phyloP scores from a whole-genome alignment of 164 flowering plant genomes.

The Nymphaea thermarum region DNA sequence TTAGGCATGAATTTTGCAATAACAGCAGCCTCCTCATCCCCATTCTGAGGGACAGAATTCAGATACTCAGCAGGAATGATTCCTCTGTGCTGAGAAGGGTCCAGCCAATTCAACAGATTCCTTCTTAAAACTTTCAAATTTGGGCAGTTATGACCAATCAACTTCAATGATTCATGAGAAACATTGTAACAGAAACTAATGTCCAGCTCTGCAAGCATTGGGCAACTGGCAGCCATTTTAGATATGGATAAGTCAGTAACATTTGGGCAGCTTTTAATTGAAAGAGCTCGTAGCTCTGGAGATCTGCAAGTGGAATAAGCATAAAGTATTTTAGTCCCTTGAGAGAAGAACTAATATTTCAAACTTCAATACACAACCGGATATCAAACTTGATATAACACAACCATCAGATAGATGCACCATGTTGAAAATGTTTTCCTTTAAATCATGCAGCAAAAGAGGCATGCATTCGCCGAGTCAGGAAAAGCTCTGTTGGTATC shows the following conservation, averaged over 20 bases:
- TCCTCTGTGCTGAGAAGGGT: constrained; percentile 55
- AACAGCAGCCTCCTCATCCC: constrained; percentile 58
- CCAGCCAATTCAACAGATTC: constrained; percentile 69
- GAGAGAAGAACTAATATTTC: not conserved
- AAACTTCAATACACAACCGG: too few relatives aligned
- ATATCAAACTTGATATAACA: too few relatives aligned
- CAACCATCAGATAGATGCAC: too few relatives aligned
- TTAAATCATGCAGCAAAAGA: too few relatives aligned
- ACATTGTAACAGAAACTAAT: constrained; percentile 78
- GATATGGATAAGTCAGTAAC: constrained; percentile 51
- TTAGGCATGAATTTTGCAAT: constrained; percentile 57
- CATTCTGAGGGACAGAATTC: constrained; percentile 68
- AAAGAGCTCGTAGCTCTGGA: constrained; percentile 58
- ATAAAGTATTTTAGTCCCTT: not conserved
- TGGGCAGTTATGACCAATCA: constrained; percentile 56
- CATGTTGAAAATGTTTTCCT: too few relatives aligned
- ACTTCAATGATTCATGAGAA: constrained; percentile 47
- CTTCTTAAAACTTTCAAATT: constrained; percentile 47
- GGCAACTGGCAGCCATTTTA: constrained; percentile 42
- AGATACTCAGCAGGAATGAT: constrained; percentile 67
- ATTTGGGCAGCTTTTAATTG: constrained; percentile 60
- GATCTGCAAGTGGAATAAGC: constrained; percentile 36
- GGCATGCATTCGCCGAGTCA: too few relatives aligned
- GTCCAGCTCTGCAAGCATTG: constrained; percentile 54
- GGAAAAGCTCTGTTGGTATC: too few relatives aligned